Evolutionary conservation across 176 grass and related monocot genomes (phyloP).

Genomic region (Ananas comosus): DNA sequence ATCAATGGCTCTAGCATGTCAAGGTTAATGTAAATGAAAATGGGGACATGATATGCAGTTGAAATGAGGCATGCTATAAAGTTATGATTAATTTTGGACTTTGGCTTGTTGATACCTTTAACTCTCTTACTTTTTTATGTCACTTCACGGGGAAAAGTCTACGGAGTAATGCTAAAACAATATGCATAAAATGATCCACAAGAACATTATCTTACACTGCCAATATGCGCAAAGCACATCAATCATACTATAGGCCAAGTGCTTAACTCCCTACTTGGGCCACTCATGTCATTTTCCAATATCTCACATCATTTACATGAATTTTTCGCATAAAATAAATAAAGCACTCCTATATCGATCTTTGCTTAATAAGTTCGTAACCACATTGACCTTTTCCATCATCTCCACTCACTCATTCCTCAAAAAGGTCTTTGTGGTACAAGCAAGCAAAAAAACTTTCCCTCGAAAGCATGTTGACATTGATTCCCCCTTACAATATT

Average conservation of each 20-base stretch:
- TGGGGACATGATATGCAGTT: no score
- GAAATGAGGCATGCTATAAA: no score
- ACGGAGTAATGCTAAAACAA: neutral
- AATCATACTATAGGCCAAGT: constrained; percentile 6
- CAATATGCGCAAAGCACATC: neutral
- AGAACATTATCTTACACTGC: neutral
- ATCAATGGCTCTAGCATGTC: neutral
- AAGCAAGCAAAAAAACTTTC: neutral
- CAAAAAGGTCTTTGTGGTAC: neutral
- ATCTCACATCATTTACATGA: neutral
- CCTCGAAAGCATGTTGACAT: neutral
- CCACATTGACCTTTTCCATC: constrained; percentile 19
- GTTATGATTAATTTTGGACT: no score
- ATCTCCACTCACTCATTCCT: constrained; percentile 7
- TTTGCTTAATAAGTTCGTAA: constrained; percentile 34
- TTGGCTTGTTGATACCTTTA: no score
- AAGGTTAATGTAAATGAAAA: neutral
- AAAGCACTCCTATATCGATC: neutral
- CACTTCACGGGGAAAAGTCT: no score
- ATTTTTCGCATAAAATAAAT: neutral
- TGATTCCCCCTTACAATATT: no score
- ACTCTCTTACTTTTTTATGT: no score
- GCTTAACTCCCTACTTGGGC: constrained; percentile 16
- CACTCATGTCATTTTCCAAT: neutral
- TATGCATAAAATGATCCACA: neutral